phyloP scores from a whole-genome alignment of 441 rosid species.

The Manihot esculenta region DNA sequence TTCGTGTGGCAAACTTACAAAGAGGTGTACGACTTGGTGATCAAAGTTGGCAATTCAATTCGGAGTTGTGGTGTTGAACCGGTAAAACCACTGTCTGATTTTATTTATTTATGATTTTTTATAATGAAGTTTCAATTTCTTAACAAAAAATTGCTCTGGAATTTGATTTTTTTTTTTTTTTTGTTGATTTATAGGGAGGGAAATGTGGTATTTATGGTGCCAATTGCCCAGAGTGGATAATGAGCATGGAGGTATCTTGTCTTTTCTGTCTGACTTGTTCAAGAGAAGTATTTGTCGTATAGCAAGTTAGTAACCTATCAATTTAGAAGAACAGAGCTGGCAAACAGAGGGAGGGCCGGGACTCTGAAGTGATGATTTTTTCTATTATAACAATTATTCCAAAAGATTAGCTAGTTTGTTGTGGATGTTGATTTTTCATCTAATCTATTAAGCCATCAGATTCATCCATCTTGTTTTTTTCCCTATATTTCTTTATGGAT shows the following conservation, averaged over 20 bases:
- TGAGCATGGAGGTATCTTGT: slow-evolving; percentile 88
- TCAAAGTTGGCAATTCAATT: slow-evolving; percentile 77
- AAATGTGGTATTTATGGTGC: slow-evolving; percentile 94
- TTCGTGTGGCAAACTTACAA: slow-evolving; percentile 82
- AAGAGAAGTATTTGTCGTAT: neutral
- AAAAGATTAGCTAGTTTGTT: neutral
- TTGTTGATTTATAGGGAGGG: slow-evolving; percentile 49
- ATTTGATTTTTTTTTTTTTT: neutral
- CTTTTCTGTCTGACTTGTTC: neutral
- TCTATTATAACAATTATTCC: neutral
- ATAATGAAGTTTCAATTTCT: neutral
- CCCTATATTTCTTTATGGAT: neutral
- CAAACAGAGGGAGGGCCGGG: neutral
- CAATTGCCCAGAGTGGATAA: slow-evolving; percentile 84
- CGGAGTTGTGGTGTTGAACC: slow-evolving; percentile 74
- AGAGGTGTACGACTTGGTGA: slow-evolving; percentile 73
- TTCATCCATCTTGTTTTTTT: neutral
- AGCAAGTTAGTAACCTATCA: neutral
- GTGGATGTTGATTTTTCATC: slow-evolving; percentile 2
- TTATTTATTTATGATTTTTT: neutral
- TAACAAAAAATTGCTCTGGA: neutral
- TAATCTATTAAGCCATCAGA: neutral
- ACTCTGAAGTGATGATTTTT: neutral
- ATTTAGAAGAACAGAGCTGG: neutral
- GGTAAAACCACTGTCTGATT: slow-evolving; percentile 36